phyloP scores from a whole-genome alignment of 2,329 filamentous ascomycete genomes.

The Aureobasidium mangrovei region DNA sequence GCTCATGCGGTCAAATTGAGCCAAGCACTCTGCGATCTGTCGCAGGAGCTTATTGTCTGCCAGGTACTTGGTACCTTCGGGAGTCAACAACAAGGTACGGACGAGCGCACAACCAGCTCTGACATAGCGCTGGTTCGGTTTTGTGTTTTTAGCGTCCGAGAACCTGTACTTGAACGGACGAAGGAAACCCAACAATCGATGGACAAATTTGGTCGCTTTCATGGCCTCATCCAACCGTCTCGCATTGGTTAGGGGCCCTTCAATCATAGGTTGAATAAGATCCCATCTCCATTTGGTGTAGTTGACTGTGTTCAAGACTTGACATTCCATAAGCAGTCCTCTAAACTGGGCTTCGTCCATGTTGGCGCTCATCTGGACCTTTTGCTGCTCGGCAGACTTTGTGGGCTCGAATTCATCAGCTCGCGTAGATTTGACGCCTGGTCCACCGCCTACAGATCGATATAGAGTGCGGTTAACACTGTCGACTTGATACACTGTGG shows the following conservation, averaged over 20 bases:
- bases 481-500: constrained; percentile 95
- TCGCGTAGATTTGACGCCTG: constrained; percentile 3
- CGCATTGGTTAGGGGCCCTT: constrained; percentile 82
- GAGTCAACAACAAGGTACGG: constrained; percentile 73
- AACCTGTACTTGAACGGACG: constrained; percentile 96
- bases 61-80: constrained; percentile 76
- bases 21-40: constrained; percentile 90
- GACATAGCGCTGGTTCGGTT: constrained; percentile 90
- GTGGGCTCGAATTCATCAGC: constrained; percentile 9
- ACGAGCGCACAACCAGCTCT: constrained; percentile 82
- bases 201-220: constrained; percentile 91
- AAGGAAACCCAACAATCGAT: constrained; percentile 89
- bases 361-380: constrained; percentile 48
- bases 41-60: constrained; percentile 86
- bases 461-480: constrained; percentile 92
- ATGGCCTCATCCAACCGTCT: constrained; percentile 91
- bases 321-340: constrained; percentile 62
- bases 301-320: constrained; percentile 81
- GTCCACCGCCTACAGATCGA: constrained; percentile 45
- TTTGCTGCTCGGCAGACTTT: constrained; percentile 37
- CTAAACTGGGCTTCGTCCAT: constrained; percentile 58
- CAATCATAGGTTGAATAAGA: constrained; percentile 78
- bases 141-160: constrained; percentile 79
- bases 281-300: constrained; percentile 98
- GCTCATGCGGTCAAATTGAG: constrained; percentile 82